Evolutionary conservation across 176 grass and related monocot species (phyloP).

Genomic region (Carex scoparia): DNA sequence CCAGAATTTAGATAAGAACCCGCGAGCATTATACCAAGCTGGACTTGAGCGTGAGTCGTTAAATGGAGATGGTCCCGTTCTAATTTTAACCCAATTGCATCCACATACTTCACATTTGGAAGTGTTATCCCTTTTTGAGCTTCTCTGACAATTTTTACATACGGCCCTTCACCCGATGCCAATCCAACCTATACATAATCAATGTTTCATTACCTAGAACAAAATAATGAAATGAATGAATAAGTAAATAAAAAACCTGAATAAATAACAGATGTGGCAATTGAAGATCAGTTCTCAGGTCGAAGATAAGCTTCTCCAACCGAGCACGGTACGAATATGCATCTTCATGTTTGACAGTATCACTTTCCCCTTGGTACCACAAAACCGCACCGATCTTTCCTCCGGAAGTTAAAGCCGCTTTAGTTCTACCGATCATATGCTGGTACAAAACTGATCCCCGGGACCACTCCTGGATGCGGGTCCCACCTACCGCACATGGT

Average conservation of each 20-base stretch:
- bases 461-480: slow-evolving; percentile 55
- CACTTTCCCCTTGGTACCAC: slow-evolving; percentile 97
- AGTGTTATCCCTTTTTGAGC: slow-evolving; percentile 60
- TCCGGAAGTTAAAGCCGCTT: slow-evolving; percentile 38
- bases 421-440: slow-evolving; percentile 38
- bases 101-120: slow-evolving; percentile 61
- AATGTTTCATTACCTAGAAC: not conserved
- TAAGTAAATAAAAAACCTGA: slow-evolving; percentile 41
- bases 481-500: slow-evolving; percentile 78
- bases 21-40: slow-evolving; percentile 80
- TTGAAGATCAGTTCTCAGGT: slow-evolving; percentile 53
- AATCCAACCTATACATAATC: slow-evolving; percentile 47
- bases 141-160: slow-evolving; percentile 55
- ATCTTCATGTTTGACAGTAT: slow-evolving; percentile 56
- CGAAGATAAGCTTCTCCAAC: slow-evolving; percentile 43
- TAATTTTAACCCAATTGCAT: slow-evolving; percentile 60
- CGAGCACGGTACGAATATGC: slow-evolving; percentile 43
- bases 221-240: not conserved
- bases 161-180: slow-evolving; percentile 76
- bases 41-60: slow-evolving; percentile 67
- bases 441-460: slow-evolving; percentile 47
- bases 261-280: slow-evolving; percentile 61
- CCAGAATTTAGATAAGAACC: slow-evolving; percentile 64
- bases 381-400: slow-evolving; percentile 61
- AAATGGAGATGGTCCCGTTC: slow-evolving; percentile 75